Base-by-base conservation (phyloP, 805 yeast genomes). In the Jamesozyma piceae region DNA sequence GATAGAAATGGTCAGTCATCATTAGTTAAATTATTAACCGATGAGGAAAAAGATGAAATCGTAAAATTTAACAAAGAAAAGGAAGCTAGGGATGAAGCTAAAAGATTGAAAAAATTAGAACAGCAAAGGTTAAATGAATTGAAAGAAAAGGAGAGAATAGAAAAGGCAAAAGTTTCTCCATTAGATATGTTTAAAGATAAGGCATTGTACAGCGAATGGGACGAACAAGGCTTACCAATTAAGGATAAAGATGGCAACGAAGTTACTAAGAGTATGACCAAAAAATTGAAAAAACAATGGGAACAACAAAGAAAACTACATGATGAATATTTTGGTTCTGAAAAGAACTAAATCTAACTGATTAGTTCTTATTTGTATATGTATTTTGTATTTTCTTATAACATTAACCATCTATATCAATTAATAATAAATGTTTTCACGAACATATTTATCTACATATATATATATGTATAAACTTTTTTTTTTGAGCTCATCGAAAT, bases 1-100 rank as follows among this genome's bases (percentile, higher is more conserved):
- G 98, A 92, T 64, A 78, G 97, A 55, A 82, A 74, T 46, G 88
- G 81, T 2, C 77, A 74, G 53, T 73, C 79, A n/a, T 89, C 97
- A 0, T 72, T 92, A 46, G 73, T 92, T 36, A 92, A 92, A 63
- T 82, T 90, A 53, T 68, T 92, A 49, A 78, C 75, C 41, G 75
- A 68, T 6, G 72, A 69, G 27, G 97, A 90, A 59, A 77, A 75
- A 58, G 70, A 67, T 31, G 90, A 82, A 45, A 68, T 85, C 35
- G 53, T 82, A 13, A 60, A 60, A 26, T 59, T 66, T 36, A 82
- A 82, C 48, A 69, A 72, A 48, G 77, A 77, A 51, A 74, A 74
- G 53, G 74, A 69, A 38, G 77, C 74, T 47, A 77, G 79, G 28
- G 58, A 53, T 22, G 45, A 44, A 41, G 44, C 48, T 9, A 78